Base-by-base conservation (phyloP, 2,329 filamentous ascomycete species). In the Kalmusia sp. region DNA sequence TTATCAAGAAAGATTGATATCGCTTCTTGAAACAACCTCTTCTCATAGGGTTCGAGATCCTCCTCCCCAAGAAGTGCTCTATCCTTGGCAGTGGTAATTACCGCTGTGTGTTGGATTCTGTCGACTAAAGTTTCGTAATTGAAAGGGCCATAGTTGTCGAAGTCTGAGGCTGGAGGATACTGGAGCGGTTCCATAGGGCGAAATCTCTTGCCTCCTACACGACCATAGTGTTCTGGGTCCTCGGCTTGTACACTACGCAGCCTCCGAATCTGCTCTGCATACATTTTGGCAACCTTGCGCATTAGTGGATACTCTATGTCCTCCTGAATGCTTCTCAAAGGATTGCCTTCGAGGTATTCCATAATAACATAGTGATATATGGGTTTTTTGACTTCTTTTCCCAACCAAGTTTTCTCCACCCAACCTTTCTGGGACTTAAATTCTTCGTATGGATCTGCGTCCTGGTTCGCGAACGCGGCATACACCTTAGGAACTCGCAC, bases 401-500 rank as follows among this genome's bases (percentile, higher is more conserved):
- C 25, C 15, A 15, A 6, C 12, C 5, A 17, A 19, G 7, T 11
- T 3, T n/a, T 38, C 30, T 27, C n/a, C n/a, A n/a, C n/a, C n/a
- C n/a, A n/a, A n/a, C n/a, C n/a, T n/a, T n/a, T n/a, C n/a, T n/a
- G n/a, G 27, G 27, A 12, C 27, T 28, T 28, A 12, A 28, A n/a
- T n/a, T n/a, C n/a, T n/a, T 15, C n/a, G 6, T n/a, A 47, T 27
- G 30, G 45, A 49, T 49, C 21, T n/a, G 12, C 30, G 4, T 49
- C 33, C 4, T 37, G n/a, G 33, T 17, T 49, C 9, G 33, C 7
- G 24, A 49, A 49, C 7, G 45, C 45, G 8, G 45, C 45, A 39
- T 49, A 49, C 11, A 49, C 31, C 33, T 49, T 49, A 24, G 45
- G 21, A 19, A 33, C 39, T 24, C 45, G 17, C 17, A 49, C 45